Conservation (phyloP, 2,329 filamentous ascomycete genomes). For the Colletotrichum sansevieriae region DNA sequence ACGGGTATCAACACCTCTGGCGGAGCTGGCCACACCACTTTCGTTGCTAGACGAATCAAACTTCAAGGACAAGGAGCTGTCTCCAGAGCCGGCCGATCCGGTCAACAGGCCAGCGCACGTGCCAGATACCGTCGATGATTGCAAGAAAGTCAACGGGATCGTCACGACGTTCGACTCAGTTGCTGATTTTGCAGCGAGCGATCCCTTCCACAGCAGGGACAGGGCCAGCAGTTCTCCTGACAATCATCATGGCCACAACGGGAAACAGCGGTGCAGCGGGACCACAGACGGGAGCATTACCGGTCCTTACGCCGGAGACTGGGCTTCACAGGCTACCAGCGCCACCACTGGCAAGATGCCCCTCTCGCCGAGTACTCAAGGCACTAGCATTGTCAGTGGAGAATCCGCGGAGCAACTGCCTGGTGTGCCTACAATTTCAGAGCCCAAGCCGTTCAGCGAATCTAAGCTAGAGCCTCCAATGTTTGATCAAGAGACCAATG, state of each 20-base stretch:
- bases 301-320: conserved; percentile 67
- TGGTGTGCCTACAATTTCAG: conserved; percentile 59
- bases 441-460: conserved; percentile 50
- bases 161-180: conserved; percentile 60
- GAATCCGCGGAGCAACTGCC: conserved; percentile 66
- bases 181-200: conserved; percentile 62
- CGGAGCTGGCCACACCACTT: conserved; percentile 35
- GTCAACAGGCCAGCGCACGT: conserved; percentile 49
- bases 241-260: conserved; percentile 56
- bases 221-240: conserved; percentile 50
- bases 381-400: conserved; percentile 74
- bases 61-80: conserved; percentile 46
- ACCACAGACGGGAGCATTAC: conserved; percentile 72
- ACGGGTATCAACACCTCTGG: conserved; percentile 37
- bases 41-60: conserved; percentile 44
- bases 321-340: conserved; percentile 73
- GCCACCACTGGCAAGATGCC: conserved; percentile 75
- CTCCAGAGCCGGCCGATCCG: conserved; percentile 47
- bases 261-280: conserved; percentile 70
- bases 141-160: conserved; percentile 60
- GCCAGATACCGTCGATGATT: conserved; percentile 50
- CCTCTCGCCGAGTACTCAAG: conserved; percentile 74
- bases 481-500: conserved; percentile 39
- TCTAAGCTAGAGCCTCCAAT: conserved; percentile 23
- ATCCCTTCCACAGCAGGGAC: conserved; percentile 59